phyloP scores from a whole-genome alignment of 352 stramenopile species.

The Hyaloperonospora brassicae region DNA sequence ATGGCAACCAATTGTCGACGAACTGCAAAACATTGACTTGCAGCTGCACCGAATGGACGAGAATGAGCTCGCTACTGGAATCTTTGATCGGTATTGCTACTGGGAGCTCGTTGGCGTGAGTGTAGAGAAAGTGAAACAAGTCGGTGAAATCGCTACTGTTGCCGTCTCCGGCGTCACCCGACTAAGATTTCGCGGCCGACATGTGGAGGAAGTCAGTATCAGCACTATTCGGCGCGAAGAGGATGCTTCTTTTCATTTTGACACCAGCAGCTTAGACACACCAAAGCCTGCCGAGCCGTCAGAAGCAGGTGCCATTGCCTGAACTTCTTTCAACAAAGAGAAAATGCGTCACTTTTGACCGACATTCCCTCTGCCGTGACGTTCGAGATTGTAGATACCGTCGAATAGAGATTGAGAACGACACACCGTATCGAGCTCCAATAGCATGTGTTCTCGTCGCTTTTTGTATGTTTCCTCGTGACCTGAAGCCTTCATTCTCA shows the following conservation, averaged over 20 bases:
- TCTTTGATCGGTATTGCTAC: slow-evolving; percentile 15
- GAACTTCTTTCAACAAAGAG: too few relatives aligned
- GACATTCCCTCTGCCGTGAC: slow-evolving; percentile 5
- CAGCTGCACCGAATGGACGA: slow-evolving; percentile 21
- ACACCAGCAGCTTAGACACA: slow-evolving; percentile 2
- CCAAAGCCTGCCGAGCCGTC: not conserved
- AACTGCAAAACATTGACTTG: slow-evolving; percentile 30
- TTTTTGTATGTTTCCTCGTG: slow-evolving; percentile 18
- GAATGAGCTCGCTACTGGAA: slow-evolving; percentile 3
- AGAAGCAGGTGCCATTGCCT: not conserved
- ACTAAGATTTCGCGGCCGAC: slow-evolving; percentile 20
- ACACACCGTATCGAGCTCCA: slow-evolving; percentile 7
- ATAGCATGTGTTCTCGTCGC: slow-evolving; percentile 14
- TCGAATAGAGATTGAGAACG: slow-evolving; percentile 7
- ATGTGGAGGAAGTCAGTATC: slow-evolving; percentile 16
- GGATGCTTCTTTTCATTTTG: slow-evolving; percentile 10
- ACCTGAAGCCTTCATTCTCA: slow-evolving; percentile 9
- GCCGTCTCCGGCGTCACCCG: slow-evolving; percentile 20
- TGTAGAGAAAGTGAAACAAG: slow-evolving; percentile 14
- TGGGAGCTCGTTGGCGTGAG: slow-evolving; percentile 27
- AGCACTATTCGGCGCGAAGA: slow-evolving; percentile 8
- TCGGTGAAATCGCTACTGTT: slow-evolving; percentile 12
- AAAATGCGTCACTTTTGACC: not conserved
- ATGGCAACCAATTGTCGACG: slow-evolving; percentile 31
- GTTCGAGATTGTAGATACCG: slow-evolving; percentile 3